phyloP scores from a whole-genome alignment of 2,329 filamentous ascomycete genomes.

The Arthrobotrys musiformis region DNA sequence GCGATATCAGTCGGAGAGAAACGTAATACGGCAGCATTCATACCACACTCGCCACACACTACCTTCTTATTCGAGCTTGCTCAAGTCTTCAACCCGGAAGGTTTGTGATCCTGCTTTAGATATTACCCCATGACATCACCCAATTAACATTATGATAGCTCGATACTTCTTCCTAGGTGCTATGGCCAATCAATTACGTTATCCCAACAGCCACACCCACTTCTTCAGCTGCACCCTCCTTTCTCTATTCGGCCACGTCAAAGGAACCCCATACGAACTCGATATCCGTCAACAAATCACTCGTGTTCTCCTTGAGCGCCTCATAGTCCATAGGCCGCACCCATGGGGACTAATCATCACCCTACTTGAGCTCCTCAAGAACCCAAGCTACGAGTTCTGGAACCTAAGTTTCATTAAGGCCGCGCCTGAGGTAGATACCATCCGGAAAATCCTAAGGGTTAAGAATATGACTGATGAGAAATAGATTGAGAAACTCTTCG shows the following conservation, averaged over 20 bases:
- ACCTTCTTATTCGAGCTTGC: slow-evolving; percentile 79
- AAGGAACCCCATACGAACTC: slow-evolving; percentile 77
- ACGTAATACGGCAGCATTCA: slow-evolving; percentile 72
- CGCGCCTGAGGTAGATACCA: slow-evolving; percentile 77
- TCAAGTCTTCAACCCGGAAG: slow-evolving; percentile 77
- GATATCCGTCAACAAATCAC: slow-evolving; percentile 92
- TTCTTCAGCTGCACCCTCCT: slow-evolving; percentile 90
- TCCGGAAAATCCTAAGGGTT: background rate
- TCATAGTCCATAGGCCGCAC: slow-evolving; percentile 89
- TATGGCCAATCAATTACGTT: slow-evolving; percentile 91
- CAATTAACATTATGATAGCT: slow-evolving; percentile 62
- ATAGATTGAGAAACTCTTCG: slow-evolving; percentile 65
- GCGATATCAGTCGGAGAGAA: slow-evolving; percentile 72
- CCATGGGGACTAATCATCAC: slow-evolving; percentile 95
- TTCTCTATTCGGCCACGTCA: slow-evolving; percentile 82
- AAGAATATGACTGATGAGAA: slow-evolving; percentile 12
- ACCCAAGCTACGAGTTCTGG: slow-evolving; percentile 90
- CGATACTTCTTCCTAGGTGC: slow-evolving; percentile 86
- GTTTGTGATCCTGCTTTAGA: slow-evolving; percentile 20
- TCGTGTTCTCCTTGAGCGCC: slow-evolving; percentile 84
- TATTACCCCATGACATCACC: background rate
- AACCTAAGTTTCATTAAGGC: slow-evolving; percentile 91
- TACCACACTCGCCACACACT: slow-evolving; percentile 73
- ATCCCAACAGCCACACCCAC: slow-evolving; percentile 86
- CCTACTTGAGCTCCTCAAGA: slow-evolving; percentile 88